These are phyloP conservation scores for Pseudoturritis turrita DNA, from an alignment of 345 rosid species.

Conservation along the genomic window DNA sequence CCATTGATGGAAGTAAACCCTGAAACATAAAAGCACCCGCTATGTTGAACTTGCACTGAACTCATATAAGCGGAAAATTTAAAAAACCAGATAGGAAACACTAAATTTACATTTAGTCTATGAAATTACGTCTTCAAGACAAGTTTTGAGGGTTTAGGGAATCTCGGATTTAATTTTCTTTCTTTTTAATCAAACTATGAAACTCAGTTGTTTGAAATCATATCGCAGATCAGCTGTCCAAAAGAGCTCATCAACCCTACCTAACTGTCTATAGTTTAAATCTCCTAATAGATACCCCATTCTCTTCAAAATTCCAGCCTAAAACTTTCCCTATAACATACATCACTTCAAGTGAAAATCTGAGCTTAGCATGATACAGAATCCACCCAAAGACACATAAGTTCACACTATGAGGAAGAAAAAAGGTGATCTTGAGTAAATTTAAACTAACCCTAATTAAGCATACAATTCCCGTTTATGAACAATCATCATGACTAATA, in stretches of 20 bases:
- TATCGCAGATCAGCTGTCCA: not conserved
- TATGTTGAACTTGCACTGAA: not conserved
- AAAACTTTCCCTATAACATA: not conserved
- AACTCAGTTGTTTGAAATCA: not conserved
- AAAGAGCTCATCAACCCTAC: not conserved
- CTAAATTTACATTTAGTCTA: not conserved
- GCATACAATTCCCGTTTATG: not conserved
- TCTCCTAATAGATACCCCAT: not conserved
- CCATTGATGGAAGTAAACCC: slow-evolving; percentile 16
- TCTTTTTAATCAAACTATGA: not conserved
- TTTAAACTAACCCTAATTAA: not conserved
- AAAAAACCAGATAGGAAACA: not conserved
- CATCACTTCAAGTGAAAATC: not conserved
- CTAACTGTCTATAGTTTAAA: not conserved
- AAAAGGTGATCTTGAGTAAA: not conserved
- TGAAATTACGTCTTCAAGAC: not conserved
- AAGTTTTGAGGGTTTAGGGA: too few relatives aligned
- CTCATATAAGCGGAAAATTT: not conserved
- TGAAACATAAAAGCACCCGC: slow-evolving; percentile 18
- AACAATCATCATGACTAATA: not conserved
- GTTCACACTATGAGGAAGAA: not conserved
- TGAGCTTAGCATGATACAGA: not conserved
- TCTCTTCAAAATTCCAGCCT: not conserved
- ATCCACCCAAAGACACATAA: not conserved
- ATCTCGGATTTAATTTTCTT: too few relatives aligned